Evolutionary conservation across 371 early-diverging fungal genomes (phyloP), one percentile per base, ranked within the genome.

Genomic region (Cokeromyces recurvatus): DNA sequence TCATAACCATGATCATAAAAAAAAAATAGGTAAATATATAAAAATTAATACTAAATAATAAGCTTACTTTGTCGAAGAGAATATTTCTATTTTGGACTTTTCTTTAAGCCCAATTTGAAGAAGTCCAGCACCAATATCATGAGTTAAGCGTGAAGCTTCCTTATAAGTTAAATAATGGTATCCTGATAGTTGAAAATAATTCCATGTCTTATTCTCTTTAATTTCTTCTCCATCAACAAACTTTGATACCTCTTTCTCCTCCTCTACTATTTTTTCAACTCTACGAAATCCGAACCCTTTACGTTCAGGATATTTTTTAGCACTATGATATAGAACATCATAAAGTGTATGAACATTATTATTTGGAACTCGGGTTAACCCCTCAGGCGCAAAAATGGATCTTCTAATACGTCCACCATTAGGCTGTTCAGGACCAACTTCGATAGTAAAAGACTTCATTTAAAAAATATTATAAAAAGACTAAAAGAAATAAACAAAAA

Each of bases 181-280:
- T 15, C 56, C 57, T 4, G 81, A 74, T 38, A 90, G 65, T 64
- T 90, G 85, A 68, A 79, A 82, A 64, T 67, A 89, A 49, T 80
- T 85, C 91, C 91, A 92, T 15, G 52, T 84, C 68, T 92, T 92
- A 45, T 49, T 82, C 55, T 89, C 86, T 57, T 69, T 82, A 38
- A 59, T 63, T 52, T 82, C 80, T 35, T 77, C 79, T 39, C 80
- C 87, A 38, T 74, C 69, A 31, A 82, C 77, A 15, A 73, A 64
- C 59, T 86, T 87, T 27, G 68, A 76, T 37, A 92, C 68, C 41
- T 85, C 77, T 71, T 91, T 91, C 38, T 82, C 78, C 59, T 92
- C 91, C 48, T 85, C 82, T 43, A 87, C 52, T 35, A 79, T 70
- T 20, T 77, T 62, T 38, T 84, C 71, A 42, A 88, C 51, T 46